These are phyloP conservation scores for Porodaedalea pini DNA, from an alignment of 1,284 basidiomycete genomes.

Conservation along the genomic window DNA sequence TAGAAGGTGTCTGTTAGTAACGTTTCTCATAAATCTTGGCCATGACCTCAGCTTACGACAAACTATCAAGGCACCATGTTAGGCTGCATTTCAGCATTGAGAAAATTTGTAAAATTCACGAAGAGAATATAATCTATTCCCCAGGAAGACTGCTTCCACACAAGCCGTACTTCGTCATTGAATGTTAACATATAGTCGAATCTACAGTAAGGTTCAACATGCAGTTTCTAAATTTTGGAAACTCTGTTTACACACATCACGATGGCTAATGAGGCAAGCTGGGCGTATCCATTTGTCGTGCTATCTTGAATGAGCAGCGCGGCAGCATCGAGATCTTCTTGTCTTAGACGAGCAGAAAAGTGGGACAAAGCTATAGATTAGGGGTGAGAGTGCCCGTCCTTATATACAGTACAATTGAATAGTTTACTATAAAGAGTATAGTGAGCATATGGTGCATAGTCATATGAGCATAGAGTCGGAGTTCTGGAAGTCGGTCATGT, in stretches of 20 bases:
- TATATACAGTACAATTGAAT: no score
- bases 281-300: conserved; percentile 1
- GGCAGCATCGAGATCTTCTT: background rate
- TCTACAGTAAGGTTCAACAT: background rate
- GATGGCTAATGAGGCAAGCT: conserved; percentile 2
- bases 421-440: no score
- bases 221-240: no score
- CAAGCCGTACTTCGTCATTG: conserved; percentile 1
- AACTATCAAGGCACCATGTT: background rate
- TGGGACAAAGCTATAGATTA: no score
- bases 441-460: no score
- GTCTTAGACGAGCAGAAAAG: no score
- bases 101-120: background rate
- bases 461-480: no score
- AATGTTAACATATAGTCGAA: conserved; percentile 5
- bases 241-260: background rate
- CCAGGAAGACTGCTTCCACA: background rate
- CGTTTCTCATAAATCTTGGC: background rate
- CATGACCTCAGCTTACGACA: background rate
- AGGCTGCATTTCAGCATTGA: background rate
- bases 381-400: no score
- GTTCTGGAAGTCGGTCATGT: no score
- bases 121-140: conserved; percentile 1
- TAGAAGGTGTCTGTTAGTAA: background rate
- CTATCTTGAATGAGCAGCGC: background rate